Percentiles rank a stretch among this genome's conserved stretches.
Evolutionary conservation across 2,329 filamentous ascomycete species (phyloP).

Genomic region (Oidium heveae): DNA sequence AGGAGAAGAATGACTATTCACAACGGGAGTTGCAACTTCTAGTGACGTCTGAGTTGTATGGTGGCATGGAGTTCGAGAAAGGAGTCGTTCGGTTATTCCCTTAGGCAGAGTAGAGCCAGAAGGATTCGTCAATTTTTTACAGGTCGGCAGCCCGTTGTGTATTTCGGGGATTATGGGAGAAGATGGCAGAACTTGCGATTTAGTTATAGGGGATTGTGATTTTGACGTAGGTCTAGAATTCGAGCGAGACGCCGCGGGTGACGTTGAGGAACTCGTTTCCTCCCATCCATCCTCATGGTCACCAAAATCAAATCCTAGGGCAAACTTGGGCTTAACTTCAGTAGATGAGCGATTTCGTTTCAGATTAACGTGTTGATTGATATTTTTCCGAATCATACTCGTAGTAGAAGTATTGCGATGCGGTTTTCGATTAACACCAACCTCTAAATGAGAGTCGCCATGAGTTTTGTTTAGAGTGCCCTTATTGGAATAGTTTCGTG

Average conservation of each 20-base stretch:
- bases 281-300: conserved; percentile 35
- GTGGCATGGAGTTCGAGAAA: conserved; percentile 36
- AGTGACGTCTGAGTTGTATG: conserved; percentile 36
- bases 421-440: conserved; percentile 7
- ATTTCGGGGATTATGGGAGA: conserved; percentile 8
- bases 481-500: conserved; percentile 12
- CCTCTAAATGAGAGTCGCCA: conserved; percentile 10
- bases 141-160: conserved; percentile 1
- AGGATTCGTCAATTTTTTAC: conserved; percentile 16
- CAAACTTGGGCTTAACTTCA: conserved; percentile 27
- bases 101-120: conserved; percentile 29
- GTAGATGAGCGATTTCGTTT: conserved; percentile 35
- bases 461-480: conserved; percentile 9
- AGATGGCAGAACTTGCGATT: conserved; percentile 15
- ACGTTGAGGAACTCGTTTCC: conserved; percentile 37
- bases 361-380: conserved; percentile 26
- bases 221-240: conserved; percentile 9
- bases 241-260: conserved; percentile 28
- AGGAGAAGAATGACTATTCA: conserved; percentile 14
- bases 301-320: conserved; percentile 39
- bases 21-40: conserved; percentile 20
- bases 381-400: conserved; percentile 19
- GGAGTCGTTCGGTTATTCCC: conserved; percentile 39
- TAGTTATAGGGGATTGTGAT: conserved; percentile 23
- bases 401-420: conserved; percentile 10